Percentiles rank a stretch among this genome's conserved stretches.
These are phyloP conservation scores for Straminergon stramineum DNA, from an alignment of 225 moss, liverwort and hornwort species.

Conservation along the genomic window DNA sequence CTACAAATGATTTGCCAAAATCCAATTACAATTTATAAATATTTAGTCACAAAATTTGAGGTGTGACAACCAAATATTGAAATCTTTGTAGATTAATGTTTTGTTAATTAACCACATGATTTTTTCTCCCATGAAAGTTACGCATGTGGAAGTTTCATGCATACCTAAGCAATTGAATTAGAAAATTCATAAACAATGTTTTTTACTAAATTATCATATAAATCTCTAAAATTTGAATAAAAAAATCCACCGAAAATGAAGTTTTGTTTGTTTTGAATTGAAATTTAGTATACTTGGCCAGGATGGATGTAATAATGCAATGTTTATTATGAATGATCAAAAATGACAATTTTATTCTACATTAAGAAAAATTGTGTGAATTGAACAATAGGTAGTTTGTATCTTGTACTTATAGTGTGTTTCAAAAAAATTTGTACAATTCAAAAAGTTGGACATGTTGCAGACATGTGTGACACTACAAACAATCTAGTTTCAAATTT, in stretches of 20 bases:
- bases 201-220: neutral
- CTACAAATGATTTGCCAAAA: neutral
- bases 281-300: neutral
- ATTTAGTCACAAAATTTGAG: neutral
- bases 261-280: neutral
- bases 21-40: neutral
- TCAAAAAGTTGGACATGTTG: neutral
- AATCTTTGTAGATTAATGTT: neutral
- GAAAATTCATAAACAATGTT: accelerated
- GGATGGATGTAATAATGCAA: neutral
- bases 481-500: neutral
- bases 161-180: neutral
- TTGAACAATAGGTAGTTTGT: neutral
- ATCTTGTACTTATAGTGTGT: neutral
- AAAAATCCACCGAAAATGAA: accelerated
- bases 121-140: neutral
- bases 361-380: neutral
- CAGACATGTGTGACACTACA: accelerated
- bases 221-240: neutral
- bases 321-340: neutral
- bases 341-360: neutral
- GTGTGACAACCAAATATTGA: accelerated
- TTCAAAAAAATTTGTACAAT: neutral
- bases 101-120: neutral
- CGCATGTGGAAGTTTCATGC: accelerated